Conservation (phyloP, 2,329 filamentous ascomycete species). For the Hortaea werneckii region DNA sequence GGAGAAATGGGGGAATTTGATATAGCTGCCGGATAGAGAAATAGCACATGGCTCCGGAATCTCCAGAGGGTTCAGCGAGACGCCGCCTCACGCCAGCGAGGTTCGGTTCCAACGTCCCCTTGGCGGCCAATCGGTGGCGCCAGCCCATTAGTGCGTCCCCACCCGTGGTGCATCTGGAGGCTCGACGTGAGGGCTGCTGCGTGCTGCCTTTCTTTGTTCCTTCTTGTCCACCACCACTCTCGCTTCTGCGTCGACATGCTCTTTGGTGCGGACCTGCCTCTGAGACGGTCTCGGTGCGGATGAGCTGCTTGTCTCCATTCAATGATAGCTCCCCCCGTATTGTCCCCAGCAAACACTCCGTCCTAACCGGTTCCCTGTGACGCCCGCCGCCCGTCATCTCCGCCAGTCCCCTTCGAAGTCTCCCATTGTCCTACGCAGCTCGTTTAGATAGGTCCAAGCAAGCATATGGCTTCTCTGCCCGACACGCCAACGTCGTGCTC, state of each 20-base stretch:
- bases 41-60: too few species aligned
- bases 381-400: too few species aligned
- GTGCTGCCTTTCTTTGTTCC: neutral
- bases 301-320: neutral
- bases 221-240: neutral
- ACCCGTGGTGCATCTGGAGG: neutral
- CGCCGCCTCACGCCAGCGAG: too few species aligned
- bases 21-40: too few species aligned
- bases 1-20: too few species aligned
- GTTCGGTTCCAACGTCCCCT: neutral
- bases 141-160: neutral
- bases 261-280: neutral
- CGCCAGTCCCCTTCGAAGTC: too few species aligned
- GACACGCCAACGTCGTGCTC: conserved; percentile 1
- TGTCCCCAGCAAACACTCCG: too few species aligned
- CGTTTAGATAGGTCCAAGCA: conserved; percentile 1
- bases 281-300: neutral
- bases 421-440: neutral
- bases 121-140: neutral
- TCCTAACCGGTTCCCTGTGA: too few species aligned
- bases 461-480: conserved; percentile 12
- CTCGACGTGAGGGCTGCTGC: neutral
- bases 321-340: too few species aligned
- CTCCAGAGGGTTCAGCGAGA: too few species aligned
- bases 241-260: too few species aligned